phyloP scores from a whole-genome alignment of 495 filamentous ascomycete genomes.

The Bryoglossum gracile region DNA sequence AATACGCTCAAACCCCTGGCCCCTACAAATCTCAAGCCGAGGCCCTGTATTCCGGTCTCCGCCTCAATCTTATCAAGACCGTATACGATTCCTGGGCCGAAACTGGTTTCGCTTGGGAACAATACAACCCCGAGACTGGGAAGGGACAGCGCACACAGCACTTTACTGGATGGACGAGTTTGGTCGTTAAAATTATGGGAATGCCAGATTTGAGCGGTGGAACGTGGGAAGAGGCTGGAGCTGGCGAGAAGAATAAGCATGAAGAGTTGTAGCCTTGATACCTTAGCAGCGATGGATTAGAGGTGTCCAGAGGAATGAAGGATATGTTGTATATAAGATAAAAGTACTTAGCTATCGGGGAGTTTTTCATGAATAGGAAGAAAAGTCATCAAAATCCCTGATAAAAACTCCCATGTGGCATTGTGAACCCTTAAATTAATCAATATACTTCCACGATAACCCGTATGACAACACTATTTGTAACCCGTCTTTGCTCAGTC shows the following conservation, averaged over 20 bases:
- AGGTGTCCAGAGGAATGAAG: background rate
- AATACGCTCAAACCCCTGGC: slow-evolving; percentile 46
- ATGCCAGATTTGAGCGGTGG: slow-evolving; percentile 55
- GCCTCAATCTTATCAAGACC: slow-evolving; percentile 80
- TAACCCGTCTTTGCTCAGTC: no score
- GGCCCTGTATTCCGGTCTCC: slow-evolving; percentile 68
- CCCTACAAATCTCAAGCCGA: slow-evolving; percentile 63
- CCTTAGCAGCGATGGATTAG: no score
- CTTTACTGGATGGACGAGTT: slow-evolving; percentile 96
- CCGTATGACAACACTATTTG: no score
- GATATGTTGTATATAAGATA: background rate
- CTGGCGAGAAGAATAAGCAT: no score
- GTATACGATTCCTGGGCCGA: slow-evolving; percentile 81
- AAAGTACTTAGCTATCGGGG: no score
- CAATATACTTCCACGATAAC: no score
- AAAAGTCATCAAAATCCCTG: no score
- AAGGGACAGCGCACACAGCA: slow-evolving; percentile 91
- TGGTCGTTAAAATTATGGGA: slow-evolving; percentile 96
- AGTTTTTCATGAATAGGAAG: no score
- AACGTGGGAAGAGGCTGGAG: slow-evolving; percentile 12
- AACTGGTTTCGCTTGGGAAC: slow-evolving; percentile 98
- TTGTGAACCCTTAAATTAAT: no score
- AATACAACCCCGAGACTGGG: slow-evolving; percentile 93
- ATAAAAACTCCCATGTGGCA: no score
- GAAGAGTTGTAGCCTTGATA: slow-evolving; percentile 21